Evolutionary conservation across 441 rosid genomes (phyloP).

Genomic region (Dalechampia spathulata): DNA sequence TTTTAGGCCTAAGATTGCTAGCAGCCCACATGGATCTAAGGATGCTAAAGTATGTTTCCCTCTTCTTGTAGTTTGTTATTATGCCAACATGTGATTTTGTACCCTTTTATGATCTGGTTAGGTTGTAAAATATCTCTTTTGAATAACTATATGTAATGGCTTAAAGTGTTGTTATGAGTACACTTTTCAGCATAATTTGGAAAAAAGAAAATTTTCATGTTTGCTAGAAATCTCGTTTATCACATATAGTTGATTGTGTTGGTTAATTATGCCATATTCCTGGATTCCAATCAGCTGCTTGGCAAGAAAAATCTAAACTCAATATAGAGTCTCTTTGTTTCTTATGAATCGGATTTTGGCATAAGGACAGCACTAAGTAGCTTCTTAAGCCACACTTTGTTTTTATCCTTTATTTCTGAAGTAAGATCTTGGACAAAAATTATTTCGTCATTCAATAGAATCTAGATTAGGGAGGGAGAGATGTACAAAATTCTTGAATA

Average conservation of each 20-base stretch:
- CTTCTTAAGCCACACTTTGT: background rate
- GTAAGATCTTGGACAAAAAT: background rate
- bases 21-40: conserved; percentile 61
- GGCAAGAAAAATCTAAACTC: background rate
- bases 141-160: background rate
- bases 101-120: background rate
- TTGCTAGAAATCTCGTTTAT: background rate
- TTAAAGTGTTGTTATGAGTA: background rate
- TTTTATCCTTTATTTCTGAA: background rate
- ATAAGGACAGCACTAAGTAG: no score
- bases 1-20: conserved; percentile 83
- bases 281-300: background rate
- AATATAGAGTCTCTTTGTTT: background rate
- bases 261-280: background rate
- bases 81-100: conserved; percentile 2
- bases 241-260: background rate
- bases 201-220: no score
- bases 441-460: background rate
- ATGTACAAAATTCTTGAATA: background rate
- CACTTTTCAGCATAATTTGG: no score
- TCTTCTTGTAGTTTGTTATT: background rate
- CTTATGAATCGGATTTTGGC: no score
- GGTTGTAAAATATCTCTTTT: background rate
- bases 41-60: conserved; percentile 45
- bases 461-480: background rate